Evolutionary conservation across 2,329 filamentous ascomycete genomes (phyloP).

Genomic region (Sporothrix protearum): DNA sequence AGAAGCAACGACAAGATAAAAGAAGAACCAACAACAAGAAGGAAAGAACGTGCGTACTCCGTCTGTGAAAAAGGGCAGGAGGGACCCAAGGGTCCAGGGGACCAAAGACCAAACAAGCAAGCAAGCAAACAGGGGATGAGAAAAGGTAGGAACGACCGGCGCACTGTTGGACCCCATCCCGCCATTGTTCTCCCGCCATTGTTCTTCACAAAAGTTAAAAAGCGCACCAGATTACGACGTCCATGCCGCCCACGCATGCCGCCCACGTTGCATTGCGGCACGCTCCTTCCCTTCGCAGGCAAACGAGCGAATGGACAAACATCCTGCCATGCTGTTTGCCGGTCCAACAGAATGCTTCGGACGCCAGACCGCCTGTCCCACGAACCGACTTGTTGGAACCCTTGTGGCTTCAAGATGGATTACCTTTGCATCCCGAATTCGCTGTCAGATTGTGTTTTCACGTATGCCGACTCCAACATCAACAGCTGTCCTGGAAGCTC

Average conservation of each 20-base stretch:
- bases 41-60: background rate
- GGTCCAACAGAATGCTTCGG: background rate
- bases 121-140: background rate
- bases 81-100: background rate
- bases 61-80: background rate
- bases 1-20: background rate
- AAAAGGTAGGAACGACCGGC: slow-evolving; percentile 8
- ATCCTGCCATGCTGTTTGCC: background rate
- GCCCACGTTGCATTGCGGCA: background rate
- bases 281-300: background rate
- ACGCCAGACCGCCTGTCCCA: slow-evolving; percentile 1
- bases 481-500: background rate
- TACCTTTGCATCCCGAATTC: no score
- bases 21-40: background rate
- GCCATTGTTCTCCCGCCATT: background rate
- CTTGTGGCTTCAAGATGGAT: background rate
- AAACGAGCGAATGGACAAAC: background rate
- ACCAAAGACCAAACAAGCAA: background rate
- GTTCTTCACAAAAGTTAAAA: background rate
- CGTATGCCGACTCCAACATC: background rate
- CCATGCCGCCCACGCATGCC: background rate
- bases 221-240: background rate
- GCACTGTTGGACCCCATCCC: background rate
- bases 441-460: no score
- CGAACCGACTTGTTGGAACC: background rate